Percentiles rank a stretch among this genome's conserved stretches.
phyloP scores from a whole-genome alignment of 768 basidiomycete species.

The Termitomyces sp. region DNA sequence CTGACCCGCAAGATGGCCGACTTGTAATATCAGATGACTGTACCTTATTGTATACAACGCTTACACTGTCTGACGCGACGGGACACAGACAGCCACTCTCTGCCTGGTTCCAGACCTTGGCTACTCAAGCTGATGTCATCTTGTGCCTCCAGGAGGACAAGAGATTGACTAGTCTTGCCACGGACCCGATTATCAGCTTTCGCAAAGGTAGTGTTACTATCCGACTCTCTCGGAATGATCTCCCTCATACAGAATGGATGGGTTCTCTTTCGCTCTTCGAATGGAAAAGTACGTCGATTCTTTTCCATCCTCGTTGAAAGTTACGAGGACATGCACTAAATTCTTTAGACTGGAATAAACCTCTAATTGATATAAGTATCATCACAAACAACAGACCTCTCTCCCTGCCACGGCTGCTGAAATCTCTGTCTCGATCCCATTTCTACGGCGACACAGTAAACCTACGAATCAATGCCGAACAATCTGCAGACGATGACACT shows the following conservation, averaged over 20 bases:
- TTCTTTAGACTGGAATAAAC: conserved; percentile 66
- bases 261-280: conserved; percentile 49
- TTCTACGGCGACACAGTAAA: conserved; percentile 68
- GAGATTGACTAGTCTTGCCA: conserved; percentile 10
- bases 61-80: not conserved
- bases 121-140: conserved; percentile 24
- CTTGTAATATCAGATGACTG: conserved; percentile 11
- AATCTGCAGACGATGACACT: conserved; percentile 62
- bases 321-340: conserved; percentile 11
- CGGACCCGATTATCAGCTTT: not conserved
- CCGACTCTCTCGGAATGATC: conserved; percentile 40
- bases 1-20: conserved; percentile 1
- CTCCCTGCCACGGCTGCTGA: conserved; percentile 63
- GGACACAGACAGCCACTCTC: conserved; percentile 2
- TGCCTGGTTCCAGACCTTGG: conserved; percentile 26
- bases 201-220: conserved; percentile 27
- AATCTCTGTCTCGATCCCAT: conserved; percentile 48
- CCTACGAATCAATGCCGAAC: conserved; percentile 70
- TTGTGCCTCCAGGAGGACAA: conserved; percentile 26
- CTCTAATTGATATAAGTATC: conserved; percentile 62
- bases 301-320: not conserved
- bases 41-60: conserved; percentile 11
- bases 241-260: conserved; percentile 57
- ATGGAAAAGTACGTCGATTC: conserved; percentile 41
- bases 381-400: conserved; percentile 73